A percentile compares a stretch with the other conserved stretches of the same genome.
Evolutionary conservation across 2,329 filamentous ascomycete species (phyloP).

Genomic region (Stemphylium vesicarium): DNA sequence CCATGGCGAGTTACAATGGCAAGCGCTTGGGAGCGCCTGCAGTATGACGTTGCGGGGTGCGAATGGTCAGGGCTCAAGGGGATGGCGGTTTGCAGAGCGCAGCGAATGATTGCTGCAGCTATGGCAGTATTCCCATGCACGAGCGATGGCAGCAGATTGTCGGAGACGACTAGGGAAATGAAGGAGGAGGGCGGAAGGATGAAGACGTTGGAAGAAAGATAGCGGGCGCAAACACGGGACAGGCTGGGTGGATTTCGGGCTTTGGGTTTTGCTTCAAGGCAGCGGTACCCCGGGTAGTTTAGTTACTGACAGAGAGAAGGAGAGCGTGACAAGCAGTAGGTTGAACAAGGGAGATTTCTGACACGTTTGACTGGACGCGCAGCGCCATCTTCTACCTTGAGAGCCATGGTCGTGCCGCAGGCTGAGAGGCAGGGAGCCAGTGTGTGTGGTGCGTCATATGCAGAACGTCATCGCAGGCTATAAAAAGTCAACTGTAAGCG

Average conservation of each 20-base stretch:
- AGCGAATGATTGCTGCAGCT: conserved; percentile 28
- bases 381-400: conserved; percentile 4
- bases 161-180: conserved; percentile 9
- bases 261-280: conserved; percentile 21
- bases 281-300: conserved; percentile 13
- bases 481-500: conserved; percentile 1
- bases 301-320: not conserved
- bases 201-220: conserved; percentile 6
- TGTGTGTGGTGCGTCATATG: conserved; percentile 12
- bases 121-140: conserved; percentile 30
- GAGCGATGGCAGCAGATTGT: conserved; percentile 14
- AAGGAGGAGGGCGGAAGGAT: conserved; percentile 8
- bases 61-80: conserved; percentile 11
- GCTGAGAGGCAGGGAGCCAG: not conserved
- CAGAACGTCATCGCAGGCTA: conserved; percentile 11
- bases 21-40: conserved; percentile 14
- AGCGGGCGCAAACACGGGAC: conserved; percentile 20
- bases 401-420: conserved; percentile 9
- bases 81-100: conserved; percentile 21
- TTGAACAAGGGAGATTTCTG: conserved; percentile 9
- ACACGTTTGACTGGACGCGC: conserved; percentile 18
- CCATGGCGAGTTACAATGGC: conserved; percentile 24
- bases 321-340: conserved; percentile 12
- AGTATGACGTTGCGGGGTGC: conserved; percentile 25
- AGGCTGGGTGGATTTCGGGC: conserved; percentile 23